Percentiles rank a stretch among this genome's conserved stretches.
These are phyloP conservation scores for Ilex paraguariensis DNA, from an alignment of 305 asterid genomes.

Conservation along the genomic window DNA sequence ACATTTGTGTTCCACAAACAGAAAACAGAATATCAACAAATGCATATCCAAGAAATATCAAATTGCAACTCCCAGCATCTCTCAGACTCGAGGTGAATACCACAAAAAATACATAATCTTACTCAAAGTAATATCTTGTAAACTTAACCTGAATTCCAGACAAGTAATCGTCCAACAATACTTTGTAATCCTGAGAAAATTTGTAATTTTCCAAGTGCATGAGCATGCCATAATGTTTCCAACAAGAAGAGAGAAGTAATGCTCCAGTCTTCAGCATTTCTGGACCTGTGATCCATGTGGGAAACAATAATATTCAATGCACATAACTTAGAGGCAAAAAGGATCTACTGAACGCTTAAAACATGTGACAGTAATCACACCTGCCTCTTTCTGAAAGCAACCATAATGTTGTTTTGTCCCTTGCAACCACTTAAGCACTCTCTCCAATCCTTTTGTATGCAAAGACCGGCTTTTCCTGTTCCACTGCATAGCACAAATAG, in stretches of 20 bases:
- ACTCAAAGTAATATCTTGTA: no score
- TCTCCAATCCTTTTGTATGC: conserved; percentile 86
- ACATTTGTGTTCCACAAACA: background rate
- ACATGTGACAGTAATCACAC: conserved; percentile 32
- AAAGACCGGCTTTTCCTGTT: conserved; percentile 78
- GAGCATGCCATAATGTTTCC: conserved; percentile 92
- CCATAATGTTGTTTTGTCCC: conserved; percentile 45
- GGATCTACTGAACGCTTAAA: conserved; percentile 7
- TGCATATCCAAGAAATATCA: no score
- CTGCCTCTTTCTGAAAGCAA: conserved; percentile 52
- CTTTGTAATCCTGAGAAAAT: conserved; percentile 55
- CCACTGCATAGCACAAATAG: conserved; percentile 55
- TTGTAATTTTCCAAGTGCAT: conserved; percentile 58
- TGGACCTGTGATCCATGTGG: conserved; percentile 42
- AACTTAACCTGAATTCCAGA: conserved; percentile 75
- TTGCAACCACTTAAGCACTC: conserved; percentile 71
- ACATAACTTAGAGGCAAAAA: conserved; percentile 10
- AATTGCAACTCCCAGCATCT: no score
- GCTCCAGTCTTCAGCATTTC: conserved; percentile 58
- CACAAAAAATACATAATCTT: no score
- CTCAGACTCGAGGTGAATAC: no score
- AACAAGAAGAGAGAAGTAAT: conserved; percentile 83
- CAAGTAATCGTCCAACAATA: conserved; percentile 62
- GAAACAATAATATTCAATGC: conserved; percentile 22
- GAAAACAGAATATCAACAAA: conserved; percentile 7